phyloP scores from a whole-genome alignment of 108 stramenopile genomes.

The Craspedostauros australis region DNA sequence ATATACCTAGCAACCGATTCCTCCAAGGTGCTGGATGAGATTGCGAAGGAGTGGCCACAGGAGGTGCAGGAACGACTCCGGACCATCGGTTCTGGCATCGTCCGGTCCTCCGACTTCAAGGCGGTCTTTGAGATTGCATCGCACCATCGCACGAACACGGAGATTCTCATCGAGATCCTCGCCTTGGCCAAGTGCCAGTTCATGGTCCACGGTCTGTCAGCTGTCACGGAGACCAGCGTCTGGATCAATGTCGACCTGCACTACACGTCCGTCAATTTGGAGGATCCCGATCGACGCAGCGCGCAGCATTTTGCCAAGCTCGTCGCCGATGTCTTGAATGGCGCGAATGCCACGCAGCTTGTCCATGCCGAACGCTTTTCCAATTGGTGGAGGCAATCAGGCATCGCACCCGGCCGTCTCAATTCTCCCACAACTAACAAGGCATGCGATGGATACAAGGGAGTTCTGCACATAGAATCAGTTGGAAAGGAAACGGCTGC shows the following conservation, averaged over 20 bases:
- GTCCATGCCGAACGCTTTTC: constrained; percentile 1
- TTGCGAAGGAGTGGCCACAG: constrained; percentile 34
- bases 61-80: constrained; percentile 22
- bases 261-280: constrained; percentile 36
- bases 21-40: constrained; percentile 27
- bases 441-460: constrained; percentile 24
- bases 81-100: constrained; percentile 26
- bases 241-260: constrained; percentile 46
- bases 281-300: constrained; percentile 29
- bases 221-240: constrained; percentile 41
- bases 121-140: constrained; percentile 44
- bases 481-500: constrained; percentile 15
- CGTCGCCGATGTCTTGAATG: constrained; percentile 25
- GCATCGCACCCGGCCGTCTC: no score
- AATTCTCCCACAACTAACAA: neutral
- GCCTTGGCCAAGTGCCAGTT: constrained; percentile 46
- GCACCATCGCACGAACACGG: constrained; percentile 46
- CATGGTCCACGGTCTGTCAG: constrained; percentile 48
- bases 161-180: constrained; percentile 39
- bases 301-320: constrained; percentile 18
- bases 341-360: constrained; percentile 18
- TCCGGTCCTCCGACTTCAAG: constrained; percentile 25
- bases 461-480: constrained; percentile 27
- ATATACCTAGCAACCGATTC: constrained; percentile 57
- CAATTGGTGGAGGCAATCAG: constrained; percentile 40